These are phyloP conservation scores for Termitomyces sp. DNA, from an alignment of 768 basidiomycete genomes.

Conservation along the genomic window DNA sequence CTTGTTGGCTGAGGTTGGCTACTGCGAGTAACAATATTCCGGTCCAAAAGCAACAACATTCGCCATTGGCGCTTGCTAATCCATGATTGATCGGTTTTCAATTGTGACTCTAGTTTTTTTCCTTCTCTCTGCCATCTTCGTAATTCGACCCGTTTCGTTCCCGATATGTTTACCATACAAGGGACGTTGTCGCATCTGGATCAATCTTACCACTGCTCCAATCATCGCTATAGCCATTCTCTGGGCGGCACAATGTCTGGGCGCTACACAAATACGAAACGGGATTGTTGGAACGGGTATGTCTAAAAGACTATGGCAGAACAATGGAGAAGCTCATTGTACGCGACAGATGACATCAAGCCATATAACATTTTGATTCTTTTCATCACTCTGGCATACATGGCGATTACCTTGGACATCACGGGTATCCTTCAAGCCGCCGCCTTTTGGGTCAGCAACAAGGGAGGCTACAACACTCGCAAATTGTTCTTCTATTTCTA, in stretches of 20 bases:
- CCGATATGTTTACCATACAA: constrained; percentile 21
- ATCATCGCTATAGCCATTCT: constrained; percentile 42
- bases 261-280: constrained; percentile 45
- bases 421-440: constrained; percentile 85
- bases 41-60: not conserved
- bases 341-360: constrained; percentile 54
- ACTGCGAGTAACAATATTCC: not conserved
- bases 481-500: constrained; percentile 81
- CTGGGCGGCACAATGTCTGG: constrained; percentile 45
- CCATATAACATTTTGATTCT: constrained; percentile 94
- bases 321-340: not conserved
- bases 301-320: constrained; percentile 4
- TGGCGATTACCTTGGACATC: constrained; percentile 87
- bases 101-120: constrained; percentile 43
- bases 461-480: constrained; percentile 68
- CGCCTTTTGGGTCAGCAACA: constrained; percentile 86
- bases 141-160: constrained; percentile 34
- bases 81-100: constrained; percentile 36
- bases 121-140: constrained; percentile 41
- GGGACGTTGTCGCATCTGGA: constrained; percentile 16
- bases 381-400: constrained; percentile 90
- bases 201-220: constrained; percentile 38
- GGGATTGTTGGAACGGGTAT: constrained; percentile 59
- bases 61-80: not conserved
- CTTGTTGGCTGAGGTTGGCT: not conserved